These are phyloP conservation scores for Taphrina pruni DNA, from an alignment of 1,139 yeast species.

Conservation along the genomic window DNA sequence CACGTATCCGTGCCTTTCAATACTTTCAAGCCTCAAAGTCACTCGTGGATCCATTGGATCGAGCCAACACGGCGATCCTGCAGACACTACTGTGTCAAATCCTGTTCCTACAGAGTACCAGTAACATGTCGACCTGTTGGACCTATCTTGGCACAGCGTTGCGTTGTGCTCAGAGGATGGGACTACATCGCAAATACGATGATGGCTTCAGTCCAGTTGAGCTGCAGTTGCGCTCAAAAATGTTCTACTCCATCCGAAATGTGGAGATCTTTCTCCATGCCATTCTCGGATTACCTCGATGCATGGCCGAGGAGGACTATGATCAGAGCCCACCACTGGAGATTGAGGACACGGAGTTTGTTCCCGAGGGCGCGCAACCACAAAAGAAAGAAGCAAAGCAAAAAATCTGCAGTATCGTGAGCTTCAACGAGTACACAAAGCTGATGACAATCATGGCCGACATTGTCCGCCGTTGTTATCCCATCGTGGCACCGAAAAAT, in stretches of 20 bases:
- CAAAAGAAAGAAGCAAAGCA: slow-evolving; percentile 49
- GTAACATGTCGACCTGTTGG: slow-evolving; percentile 86
- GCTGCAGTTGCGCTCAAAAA: slow-evolving; percentile 79
- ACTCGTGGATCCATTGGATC: slow-evolving; percentile 66
- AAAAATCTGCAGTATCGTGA: slow-evolving; percentile 59
- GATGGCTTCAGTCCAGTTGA: slow-evolving; percentile 79
- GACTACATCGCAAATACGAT: slow-evolving; percentile 77
- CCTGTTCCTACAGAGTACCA: slow-evolving; percentile 85
- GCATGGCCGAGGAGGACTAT: slow-evolving; percentile 71
- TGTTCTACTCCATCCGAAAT: slow-evolving; percentile 87
- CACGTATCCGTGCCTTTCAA: slow-evolving; percentile 68
- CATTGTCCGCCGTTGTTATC: slow-evolving; percentile 55
- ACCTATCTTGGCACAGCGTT: slow-evolving; percentile 91
- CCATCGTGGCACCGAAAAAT: slow-evolving; percentile 62
- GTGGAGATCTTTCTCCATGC: slow-evolving; percentile 92
- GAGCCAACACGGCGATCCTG: slow-evolving; percentile 66
- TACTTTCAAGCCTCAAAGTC: slow-evolving; percentile 83
- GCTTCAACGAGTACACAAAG: slow-evolving; percentile 85
- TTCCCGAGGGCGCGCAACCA: slow-evolving; percentile 54
- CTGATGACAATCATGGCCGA: slow-evolving; percentile 66
- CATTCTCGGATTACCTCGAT: slow-evolving; percentile 82
- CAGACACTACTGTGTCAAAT: slow-evolving; percentile 73
- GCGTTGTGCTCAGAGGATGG: slow-evolving; percentile 84
- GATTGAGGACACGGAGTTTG: slow-evolving; percentile 77
- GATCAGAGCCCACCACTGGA: slow-evolving; percentile 89